These are phyloP conservation scores for Termitomyces heimii DNA, from an alignment of 768 basidiomycete genomes.

Conservation along the genomic window DNA sequence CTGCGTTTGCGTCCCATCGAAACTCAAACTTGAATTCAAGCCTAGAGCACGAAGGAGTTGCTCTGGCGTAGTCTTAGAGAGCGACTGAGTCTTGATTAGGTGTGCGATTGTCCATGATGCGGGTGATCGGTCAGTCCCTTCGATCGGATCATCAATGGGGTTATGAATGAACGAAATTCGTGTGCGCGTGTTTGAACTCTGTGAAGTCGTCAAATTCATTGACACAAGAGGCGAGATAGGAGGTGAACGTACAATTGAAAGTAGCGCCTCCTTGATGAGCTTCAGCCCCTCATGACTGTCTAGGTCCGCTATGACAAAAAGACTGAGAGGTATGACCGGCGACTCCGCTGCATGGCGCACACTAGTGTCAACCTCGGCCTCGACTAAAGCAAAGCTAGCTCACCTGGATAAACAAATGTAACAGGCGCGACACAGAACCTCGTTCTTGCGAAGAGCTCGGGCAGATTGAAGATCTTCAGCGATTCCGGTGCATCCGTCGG, in stretches of 20 bases:
- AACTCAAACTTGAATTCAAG: constrained; percentile 22
- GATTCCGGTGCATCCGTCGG: constrained; percentile 39
- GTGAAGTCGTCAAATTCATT: not conserved
- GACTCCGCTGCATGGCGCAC: constrained; percentile 21
- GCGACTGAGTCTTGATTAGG: constrained; percentile 34
- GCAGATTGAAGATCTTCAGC: constrained; percentile 49
- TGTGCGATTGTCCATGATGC: constrained; percentile 45
- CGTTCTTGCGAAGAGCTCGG: constrained; percentile 43
- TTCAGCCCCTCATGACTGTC: constrained; percentile 53
- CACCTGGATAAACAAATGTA: constrained; percentile 64
- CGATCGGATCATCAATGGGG: constrained; percentile 28
- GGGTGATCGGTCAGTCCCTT: constrained; percentile 15
- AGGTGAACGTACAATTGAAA: constrained; percentile 48
- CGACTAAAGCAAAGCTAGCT: constrained; percentile 10
- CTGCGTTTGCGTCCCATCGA: constrained; percentile 23
- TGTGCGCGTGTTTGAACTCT: constrained; percentile 41
- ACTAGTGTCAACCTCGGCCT: not conserved
- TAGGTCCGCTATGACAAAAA: constrained; percentile 74
- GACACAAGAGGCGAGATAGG: not conserved
- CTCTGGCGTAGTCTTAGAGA: constrained; percentile 33
- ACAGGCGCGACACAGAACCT: constrained; percentile 34
- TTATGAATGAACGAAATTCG: constrained; percentile 81
- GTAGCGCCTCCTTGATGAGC: constrained; percentile 62
- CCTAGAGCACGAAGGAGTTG: constrained; percentile 36
- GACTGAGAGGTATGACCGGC: constrained; percentile 35